These are phyloP conservation scores for Lomentospora prolificans DNA, from an alignment of 2,329 filamentous ascomycete genomes.

Conservation along the genomic window DNA sequence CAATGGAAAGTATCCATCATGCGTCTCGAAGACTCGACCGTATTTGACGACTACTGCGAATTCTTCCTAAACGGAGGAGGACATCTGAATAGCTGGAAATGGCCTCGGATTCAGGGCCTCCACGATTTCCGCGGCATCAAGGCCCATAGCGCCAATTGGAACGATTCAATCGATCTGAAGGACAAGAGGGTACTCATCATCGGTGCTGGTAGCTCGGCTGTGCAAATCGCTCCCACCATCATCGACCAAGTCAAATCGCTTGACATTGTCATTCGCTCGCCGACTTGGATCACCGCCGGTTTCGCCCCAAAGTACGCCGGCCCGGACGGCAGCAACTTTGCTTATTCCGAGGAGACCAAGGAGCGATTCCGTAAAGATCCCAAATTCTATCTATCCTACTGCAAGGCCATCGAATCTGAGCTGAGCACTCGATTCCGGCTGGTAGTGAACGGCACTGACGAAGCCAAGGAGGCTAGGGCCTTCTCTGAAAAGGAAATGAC, in stretches of 20 bases:
- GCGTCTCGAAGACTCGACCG: background rate
- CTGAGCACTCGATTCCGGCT: slow-evolving; percentile 51
- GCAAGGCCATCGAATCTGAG: slow-evolving; percentile 46
- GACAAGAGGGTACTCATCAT: slow-evolving; percentile 47
- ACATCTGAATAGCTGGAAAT: slow-evolving; percentile 14
- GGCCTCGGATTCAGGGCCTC: slow-evolving; percentile 41
- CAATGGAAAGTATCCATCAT: background rate
- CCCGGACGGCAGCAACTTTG: slow-evolving; percentile 10
- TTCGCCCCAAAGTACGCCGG: background rate
- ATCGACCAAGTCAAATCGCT: slow-evolving; percentile 23
- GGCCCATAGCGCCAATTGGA: slow-evolving; percentile 53
- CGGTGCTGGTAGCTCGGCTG: slow-evolving; percentile 52
- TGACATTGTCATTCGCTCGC: background rate
- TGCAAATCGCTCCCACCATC: slow-evolving; percentile 45
- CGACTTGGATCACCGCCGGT: background rate
- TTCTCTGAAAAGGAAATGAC: slow-evolving; percentile 44
- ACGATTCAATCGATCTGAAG: slow-evolving; percentile 35
- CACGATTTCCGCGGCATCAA: slow-evolving; percentile 38
- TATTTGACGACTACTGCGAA: background rate
- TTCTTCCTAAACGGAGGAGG: background rate
- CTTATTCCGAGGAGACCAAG: slow-evolving; percentile 45
- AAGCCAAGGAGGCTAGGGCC: slow-evolving; percentile 35
- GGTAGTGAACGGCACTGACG: slow-evolving; percentile 42
- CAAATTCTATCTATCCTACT: slow-evolving; percentile 47
- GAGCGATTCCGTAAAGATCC: slow-evolving; percentile 47